Evolutionary conservation across 495 filamentous ascomycete genomes (phyloP), one percentile per base, ranked within the genome.

Genomic region (Antarctomyces pellizariae): DNA sequence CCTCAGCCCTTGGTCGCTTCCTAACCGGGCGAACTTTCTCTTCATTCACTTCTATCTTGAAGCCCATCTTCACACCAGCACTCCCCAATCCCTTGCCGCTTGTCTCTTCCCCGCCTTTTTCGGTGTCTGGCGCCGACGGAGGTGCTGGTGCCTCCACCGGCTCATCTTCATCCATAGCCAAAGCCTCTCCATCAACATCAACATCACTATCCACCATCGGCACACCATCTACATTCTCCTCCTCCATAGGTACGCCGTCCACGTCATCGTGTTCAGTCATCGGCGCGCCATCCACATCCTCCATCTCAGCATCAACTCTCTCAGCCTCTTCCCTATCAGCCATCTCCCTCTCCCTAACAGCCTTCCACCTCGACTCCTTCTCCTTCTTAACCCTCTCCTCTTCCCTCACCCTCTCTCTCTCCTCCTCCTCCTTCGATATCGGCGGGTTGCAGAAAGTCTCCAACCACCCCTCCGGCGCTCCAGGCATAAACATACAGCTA

Each of bases 401-500:
- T 12, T 31, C 31, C 30, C 33, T 37, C 17, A 23, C 26, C 35
- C 31, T 25, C 6, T 18, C 31, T 13, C 29, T 31, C 28, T 39
- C 45, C 34, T 56, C 48, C 31, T 62, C 51, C 23, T 53, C 51
- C 28, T 52, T 54, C 2, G 62, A 62, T 11, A 68, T 45, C 3
- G 76, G 74, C 21, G 77, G 74, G 31, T 74, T 71, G 20, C 71
- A 62, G 34, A 95, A 93, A 5, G 63, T 62, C 24, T 61, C 43
- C 20, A 59, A 59, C 36, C 95, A 82, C 27, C 66, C 53, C 34
- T 76, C 71, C 32, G 83, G 74, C 17, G 64, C 68, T 12, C 67
- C 61, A 22, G 72, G 62, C 1, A 73, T 67, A 39, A 97, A 97
- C 5, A 83, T 73, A 38, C 71, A 76, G 76, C 76, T 84, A 1